Base-by-base conservation (phyloP, 148 eudicot genomes). In the Linanthus parryae region DNA sequence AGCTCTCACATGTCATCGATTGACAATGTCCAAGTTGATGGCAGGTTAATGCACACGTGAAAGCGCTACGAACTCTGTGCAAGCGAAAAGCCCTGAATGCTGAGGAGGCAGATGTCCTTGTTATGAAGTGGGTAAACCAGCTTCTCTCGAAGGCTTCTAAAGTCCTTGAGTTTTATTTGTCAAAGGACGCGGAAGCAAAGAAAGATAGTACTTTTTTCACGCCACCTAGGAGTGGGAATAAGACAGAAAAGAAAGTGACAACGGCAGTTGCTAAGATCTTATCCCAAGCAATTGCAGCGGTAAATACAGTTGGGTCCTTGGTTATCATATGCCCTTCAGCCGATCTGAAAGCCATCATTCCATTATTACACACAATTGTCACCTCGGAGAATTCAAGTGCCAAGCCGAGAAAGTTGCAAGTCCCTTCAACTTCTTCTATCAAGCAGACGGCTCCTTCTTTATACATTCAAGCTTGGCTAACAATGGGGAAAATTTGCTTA, bases 401-500 rank as follows among this genome's bases (percentile, higher is more conserved):
- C 23, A 76, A 77, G 59, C 63, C 71, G 49, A 76, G 72, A 24
- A 65, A 67, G 68, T 39, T 79, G 41, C 73, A 80, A 0, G 71
- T 76, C 45, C 64, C 81, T 48, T n/a, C n/a, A n/a, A 60, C 67
- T 19, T 60, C 61, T 59, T 78, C 87, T 21, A 37, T 84, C 40
- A 82, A 79, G 79, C 81, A 77, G 68, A 65, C 56, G 31, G 88
- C 85, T 45, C 99, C 96, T 19, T 75, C 85, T 38, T 80, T 87
- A 49, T 88, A 84, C 54, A 72, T 77, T 65, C 96, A 92, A 53
- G 96, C 96, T 44, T 92, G 99, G 99, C 59, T 84, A 54, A 70
- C 99, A 26, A 92, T 88, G 96, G 99, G 96, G 48, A 92, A 92
- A 78, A 78, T 92, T 44, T 92, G 99, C 71, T 84, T 92, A 33